phyloP scores from a whole-genome alignment of 345 rosid genomes.

The Populus euphratica region DNA sequence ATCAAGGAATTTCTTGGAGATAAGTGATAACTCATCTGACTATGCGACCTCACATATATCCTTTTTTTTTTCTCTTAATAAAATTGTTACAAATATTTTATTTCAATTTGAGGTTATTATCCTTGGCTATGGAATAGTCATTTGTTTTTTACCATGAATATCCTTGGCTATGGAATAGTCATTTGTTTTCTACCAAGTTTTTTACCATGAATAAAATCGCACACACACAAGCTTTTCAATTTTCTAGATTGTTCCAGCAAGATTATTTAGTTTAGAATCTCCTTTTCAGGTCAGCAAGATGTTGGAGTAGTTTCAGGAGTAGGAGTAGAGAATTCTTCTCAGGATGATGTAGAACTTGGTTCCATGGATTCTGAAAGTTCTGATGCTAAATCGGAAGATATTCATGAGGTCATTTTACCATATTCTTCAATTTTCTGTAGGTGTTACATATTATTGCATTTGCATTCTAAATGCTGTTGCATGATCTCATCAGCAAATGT shows the following conservation, averaged over 20 bases:
- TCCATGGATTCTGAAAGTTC: constrained; percentile 44
- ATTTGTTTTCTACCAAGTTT: not conserved
- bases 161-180: not conserved
- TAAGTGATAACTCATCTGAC: not conserved
- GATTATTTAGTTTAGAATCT: constrained; percentile 14
- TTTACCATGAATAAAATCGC: not conserved
- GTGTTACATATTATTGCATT: constrained; percentile 2
- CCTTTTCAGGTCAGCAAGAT: constrained; percentile 36
- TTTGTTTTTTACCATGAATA: not conserved
- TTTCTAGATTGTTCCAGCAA: constrained; percentile 13
- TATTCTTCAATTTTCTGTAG: not conserved
- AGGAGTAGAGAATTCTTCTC: constrained; percentile 39
- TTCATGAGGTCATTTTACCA: constrained; percentile 38
- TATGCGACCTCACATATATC: not conserved
- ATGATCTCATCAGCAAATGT: not conserved
- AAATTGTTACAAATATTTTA: not conserved
- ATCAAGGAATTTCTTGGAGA: not conserved
- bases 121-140: not conserved
- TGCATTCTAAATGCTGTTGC: not conserved
- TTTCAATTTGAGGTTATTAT: not conserved
- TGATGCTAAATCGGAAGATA: constrained; percentile 38
- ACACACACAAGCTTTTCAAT: constrained; percentile 3
- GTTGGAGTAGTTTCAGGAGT: constrained; percentile 33
- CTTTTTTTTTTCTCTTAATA: not conserved
- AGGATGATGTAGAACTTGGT: constrained; percentile 34